A percentile compares a stretch with the other conserved stretches of the same genome.
Evolutionary conservation across 768 basidiomycete genomes (phyloP).

Genomic region (Aureoboletus auriporus): DNA sequence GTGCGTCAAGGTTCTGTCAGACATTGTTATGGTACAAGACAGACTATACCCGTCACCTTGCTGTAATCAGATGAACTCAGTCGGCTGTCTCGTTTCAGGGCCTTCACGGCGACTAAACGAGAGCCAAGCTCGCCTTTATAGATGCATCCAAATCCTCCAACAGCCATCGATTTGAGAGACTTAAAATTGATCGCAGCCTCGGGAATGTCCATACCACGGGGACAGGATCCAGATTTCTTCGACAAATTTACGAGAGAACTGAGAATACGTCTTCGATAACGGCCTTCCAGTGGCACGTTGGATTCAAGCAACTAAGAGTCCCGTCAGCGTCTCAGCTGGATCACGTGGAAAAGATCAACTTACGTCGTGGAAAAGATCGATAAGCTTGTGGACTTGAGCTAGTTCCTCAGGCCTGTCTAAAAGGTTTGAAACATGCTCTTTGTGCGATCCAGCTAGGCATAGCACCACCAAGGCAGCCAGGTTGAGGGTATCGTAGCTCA

Average conservation of each 20-base stretch:
- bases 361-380: conserved; percentile 25
- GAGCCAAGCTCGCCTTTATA: conserved; percentile 14
- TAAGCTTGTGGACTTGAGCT: conserved; percentile 5
- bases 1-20: background rate
- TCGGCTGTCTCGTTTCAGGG: background rate
- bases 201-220: conserved; percentile 11
- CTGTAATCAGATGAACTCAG: conserved; percentile 1
- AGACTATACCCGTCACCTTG: conserved; percentile 13
- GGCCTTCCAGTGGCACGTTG: conserved; percentile 10
- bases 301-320: conserved; percentile 20
- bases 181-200: conserved; percentile 3
- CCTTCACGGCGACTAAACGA: conserved; percentile 29
- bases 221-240: conserved; percentile 17
- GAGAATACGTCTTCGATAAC: conserved; percentile 14
- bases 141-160: conserved; percentile 22
- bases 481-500: conserved; percentile 17
- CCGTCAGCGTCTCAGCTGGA: conserved; percentile 2
- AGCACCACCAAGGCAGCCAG: conserved; percentile 13
- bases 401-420: background rate
- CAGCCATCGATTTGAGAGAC: background rate
- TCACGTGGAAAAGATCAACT: background rate
- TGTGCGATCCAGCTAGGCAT: conserved; percentile 8
- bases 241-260: conserved; percentile 19
- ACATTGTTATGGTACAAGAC: background rate
- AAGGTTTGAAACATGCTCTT: conserved; percentile 1